phyloP scores from a whole-genome alignment of 495 filamentous ascomycete genomes.

The Aspergillus bridgeri region DNA sequence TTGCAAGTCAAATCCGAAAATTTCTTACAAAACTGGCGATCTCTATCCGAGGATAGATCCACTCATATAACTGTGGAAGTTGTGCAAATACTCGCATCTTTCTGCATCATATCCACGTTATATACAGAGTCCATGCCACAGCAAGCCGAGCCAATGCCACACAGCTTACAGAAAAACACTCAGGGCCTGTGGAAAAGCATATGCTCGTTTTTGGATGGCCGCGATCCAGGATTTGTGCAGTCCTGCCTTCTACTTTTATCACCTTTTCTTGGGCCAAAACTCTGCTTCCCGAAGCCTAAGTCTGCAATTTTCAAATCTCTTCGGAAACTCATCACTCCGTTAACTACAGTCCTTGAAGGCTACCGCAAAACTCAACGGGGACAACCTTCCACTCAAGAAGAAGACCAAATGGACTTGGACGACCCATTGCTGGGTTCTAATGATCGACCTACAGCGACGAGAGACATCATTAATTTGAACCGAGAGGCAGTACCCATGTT shows the following conservation, averaged over 20 bases:
- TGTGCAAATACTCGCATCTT: constrained; percentile 45
- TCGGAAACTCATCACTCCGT: constrained; percentile 24
- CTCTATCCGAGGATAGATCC: constrained; percentile 36
- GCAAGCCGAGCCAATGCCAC: constrained; percentile 21
- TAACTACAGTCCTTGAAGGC: constrained; percentile 42
- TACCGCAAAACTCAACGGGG: constrained; percentile 28
- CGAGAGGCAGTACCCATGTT: constrained; percentile 27
- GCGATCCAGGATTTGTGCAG: constrained; percentile 27
- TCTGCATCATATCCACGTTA: constrained; percentile 36
- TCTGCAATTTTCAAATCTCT: constrained; percentile 22
- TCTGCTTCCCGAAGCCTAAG: constrained; percentile 14
- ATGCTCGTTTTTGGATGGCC: constrained; percentile 31
- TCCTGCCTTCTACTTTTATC: constrained; percentile 34
- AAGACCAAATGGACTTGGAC: constrained; percentile 77
- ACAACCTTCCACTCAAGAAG: constrained; percentile 16
- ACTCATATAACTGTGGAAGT: constrained; percentile 45
- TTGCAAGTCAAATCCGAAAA: constrained; percentile 41
- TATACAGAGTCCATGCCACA: constrained; percentile 36
- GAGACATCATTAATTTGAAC: constrained; percentile 30
- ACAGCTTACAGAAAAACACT: constrained; percentile 31
- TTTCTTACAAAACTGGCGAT: constrained; percentile 44
- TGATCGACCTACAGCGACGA: constrained; percentile 33
- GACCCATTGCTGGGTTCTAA: constrained; percentile 59
- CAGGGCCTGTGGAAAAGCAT: constrained; percentile 33
- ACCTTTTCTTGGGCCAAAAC: constrained; percentile 27